A percentile compares a stretch with the other conserved stretches of the same genome.
Conservation (phyloP, 192 early-diverging fungal species). For the Umbelopsis sp. region DNA sequence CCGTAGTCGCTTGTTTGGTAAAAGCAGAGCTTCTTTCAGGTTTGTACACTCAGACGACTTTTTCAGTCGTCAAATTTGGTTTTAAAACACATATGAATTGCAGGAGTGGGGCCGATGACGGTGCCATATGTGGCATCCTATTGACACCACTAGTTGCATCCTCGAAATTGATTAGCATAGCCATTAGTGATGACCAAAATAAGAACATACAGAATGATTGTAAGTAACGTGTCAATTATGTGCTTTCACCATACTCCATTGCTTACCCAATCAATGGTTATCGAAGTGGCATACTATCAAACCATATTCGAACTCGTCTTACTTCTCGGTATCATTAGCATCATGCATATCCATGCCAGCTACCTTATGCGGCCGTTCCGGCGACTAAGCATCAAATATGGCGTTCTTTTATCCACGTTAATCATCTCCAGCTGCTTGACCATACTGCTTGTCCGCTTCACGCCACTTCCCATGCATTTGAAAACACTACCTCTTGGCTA, state of each 20-base stretch:
- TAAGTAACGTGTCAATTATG: constrained; percentile 28
- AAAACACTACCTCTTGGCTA: constrained; percentile 13
- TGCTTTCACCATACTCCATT: constrained; percentile 18
- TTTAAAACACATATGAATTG: background rate
- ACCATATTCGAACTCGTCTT: constrained; percentile 40
- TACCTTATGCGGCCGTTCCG: constrained; percentile 28
- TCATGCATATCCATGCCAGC: constrained; percentile 21
- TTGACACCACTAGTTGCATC: constrained; percentile 55
- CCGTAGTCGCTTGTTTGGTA: constrained; percentile 13
- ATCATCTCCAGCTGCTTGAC: constrained; percentile 30
- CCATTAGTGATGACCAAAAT: constrained; percentile 28
- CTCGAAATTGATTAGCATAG: constrained; percentile 51
- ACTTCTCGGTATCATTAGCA: constrained; percentile 37
- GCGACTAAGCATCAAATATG: constrained; percentile 29
- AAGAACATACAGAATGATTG: constrained; percentile 22
- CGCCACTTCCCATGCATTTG: constrained; percentile 20
- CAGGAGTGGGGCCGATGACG: constrained; percentile 60
- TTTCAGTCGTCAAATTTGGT: background rate
- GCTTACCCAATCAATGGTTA: background rate
- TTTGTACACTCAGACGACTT: background rate
- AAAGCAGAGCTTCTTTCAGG: constrained; percentile 17
- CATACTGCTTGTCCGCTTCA: constrained; percentile 25
- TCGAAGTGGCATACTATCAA: constrained; percentile 29
- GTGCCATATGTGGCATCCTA: constrained; percentile 54
- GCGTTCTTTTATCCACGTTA: constrained; percentile 31